A percentile compares a stretch with the other conserved stretches of the same genome.
phyloP scores from a whole-genome alignment of 805 yeast genomes.

The Candida patagonica region DNA sequence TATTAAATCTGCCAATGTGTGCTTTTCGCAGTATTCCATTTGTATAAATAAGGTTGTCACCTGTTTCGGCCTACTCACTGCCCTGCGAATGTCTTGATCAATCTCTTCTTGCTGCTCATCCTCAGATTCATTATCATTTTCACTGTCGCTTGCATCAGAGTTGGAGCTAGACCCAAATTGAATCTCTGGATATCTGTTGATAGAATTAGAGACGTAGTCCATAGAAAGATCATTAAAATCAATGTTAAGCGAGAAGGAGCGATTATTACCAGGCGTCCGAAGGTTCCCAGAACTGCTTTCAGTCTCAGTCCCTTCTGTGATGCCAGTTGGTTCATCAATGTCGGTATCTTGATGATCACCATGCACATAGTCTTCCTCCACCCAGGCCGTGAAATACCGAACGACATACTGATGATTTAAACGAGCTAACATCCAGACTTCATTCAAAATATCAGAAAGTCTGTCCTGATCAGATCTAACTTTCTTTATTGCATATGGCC shows the following conservation, averaged over 20 bases:
- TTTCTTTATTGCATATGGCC: conserved; percentile 90
- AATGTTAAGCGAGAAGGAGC: conserved; percentile 15
- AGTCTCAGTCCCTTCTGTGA: conserved; percentile 2
- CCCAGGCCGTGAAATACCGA: conserved; percentile 95
- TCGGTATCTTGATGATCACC: conserved; percentile 26
- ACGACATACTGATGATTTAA: conserved; percentile 94
- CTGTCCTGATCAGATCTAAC: conserved; percentile 75
- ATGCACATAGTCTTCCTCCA: conserved; percentile 52
- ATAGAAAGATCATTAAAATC: conserved; percentile 14
- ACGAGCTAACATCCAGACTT: conserved; percentile 85
- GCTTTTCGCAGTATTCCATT: conserved; percentile 98
- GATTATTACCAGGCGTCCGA: background rate
- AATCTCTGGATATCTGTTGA: conserved; percentile 18
- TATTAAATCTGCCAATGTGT: conserved; percentile 76
- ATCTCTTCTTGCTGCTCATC: conserved; percentile 6
- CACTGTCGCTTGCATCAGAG: conserved; percentile 12
- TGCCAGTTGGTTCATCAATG: conserved; percentile 23
- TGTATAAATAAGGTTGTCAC: conserved; percentile 80
- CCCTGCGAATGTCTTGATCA: conserved; percentile 2
- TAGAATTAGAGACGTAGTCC: conserved; percentile 17
- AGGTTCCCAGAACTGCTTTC: background rate
- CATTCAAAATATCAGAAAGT: conserved; percentile 73
- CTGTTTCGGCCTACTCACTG: background rate
- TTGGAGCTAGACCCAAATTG: conserved; percentile 17
- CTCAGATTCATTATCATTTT: conserved; percentile 10